Conservation (phyloP, 1,284 basidiomycete species). For the Caloboletus inedulis region DNA sequence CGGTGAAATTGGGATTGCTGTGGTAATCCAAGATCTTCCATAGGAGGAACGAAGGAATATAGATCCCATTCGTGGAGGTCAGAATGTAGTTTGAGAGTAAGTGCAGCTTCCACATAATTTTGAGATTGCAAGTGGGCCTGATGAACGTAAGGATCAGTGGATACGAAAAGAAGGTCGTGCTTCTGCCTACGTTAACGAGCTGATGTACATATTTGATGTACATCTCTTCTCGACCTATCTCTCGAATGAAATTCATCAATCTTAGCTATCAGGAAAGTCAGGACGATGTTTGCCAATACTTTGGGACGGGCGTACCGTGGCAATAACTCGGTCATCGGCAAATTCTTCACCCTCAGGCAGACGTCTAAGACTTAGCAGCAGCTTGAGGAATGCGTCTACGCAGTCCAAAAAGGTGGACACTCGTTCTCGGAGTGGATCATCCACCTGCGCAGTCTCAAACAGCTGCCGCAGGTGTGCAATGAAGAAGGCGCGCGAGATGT, state of each 20-base stretch:
- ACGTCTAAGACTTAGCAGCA: slow-evolving; percentile 88
- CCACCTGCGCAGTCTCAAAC: slow-evolving; percentile 81
- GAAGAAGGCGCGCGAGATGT: slow-evolving; percentile 90
- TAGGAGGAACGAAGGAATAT: slow-evolving; percentile 75
- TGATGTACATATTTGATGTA: slow-evolving; percentile 95
- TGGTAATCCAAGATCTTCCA: slow-evolving; percentile 84
- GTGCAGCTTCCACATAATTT: slow-evolving; percentile 89
- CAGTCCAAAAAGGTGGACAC: slow-evolving; percentile 85
- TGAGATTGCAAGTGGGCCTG: slow-evolving; percentile 84
- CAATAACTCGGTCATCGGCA: slow-evolving; percentile 91
- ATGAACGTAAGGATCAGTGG: slow-evolving; percentile 10
- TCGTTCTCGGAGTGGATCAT: slow-evolving; percentile 73
- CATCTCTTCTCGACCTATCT: slow-evolving; percentile 84
- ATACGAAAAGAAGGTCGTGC: slow-evolving; percentile 1
- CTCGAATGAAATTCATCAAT: slow-evolving; percentile 87
- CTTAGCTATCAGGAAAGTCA: slow-evolving; percentile 53
- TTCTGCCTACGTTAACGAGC: slow-evolving; percentile 72
- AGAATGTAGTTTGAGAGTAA: slow-evolving; percentile 90
- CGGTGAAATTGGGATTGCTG: slow-evolving; percentile 93
- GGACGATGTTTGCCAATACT: neutral
- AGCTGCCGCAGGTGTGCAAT: slow-evolving; percentile 87
- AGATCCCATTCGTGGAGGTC: slow-evolving; percentile 91
- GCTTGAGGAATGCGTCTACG: slow-evolving; percentile 90
- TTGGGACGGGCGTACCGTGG: slow-evolving; percentile 52
- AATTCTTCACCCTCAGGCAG: slow-evolving; percentile 93